Evolutionary conservation across 805 yeast species (phyloP).

Genomic region (Kuraishia molischiana): DNA sequence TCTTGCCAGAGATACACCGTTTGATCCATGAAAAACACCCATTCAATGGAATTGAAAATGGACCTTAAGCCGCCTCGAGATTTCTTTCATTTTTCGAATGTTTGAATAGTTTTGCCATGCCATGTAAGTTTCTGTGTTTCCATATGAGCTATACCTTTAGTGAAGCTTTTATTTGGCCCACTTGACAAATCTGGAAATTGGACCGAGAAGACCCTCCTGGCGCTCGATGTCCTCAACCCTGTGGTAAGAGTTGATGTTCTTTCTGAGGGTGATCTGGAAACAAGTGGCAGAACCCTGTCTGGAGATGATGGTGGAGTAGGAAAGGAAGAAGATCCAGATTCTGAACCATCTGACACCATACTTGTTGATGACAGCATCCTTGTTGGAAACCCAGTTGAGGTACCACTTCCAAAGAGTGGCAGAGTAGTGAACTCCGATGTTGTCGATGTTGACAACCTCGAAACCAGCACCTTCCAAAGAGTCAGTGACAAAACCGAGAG

Average conservation of each 20-base stretch:
- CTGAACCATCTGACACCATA: conserved; percentile 88
- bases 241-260: conserved; percentile 78
- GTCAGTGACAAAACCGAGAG: conserved; percentile 72
- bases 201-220: conserved; percentile 65
- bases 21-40: no score
- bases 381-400: conserved; percentile 85
- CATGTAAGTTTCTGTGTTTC: no score
- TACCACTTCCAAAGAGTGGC: conserved; percentile 93
- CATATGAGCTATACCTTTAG: no score
- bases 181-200: conserved; percentile 40
- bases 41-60: no score
- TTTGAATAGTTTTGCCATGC: no score
- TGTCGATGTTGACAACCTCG: conserved; percentile 75
- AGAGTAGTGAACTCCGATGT: conserved; percentile 88
- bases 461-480: conserved; percentile 77
- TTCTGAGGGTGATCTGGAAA: conserved; percentile 84
- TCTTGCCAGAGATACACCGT: no score
- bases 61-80: no score
- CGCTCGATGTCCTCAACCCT: conserved; percentile 72
- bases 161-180: conserved; percentile 39
- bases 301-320: conserved; percentile 71
- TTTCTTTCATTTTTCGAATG: no score
- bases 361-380: conserved; percentile 63
- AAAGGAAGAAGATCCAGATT: conserved; percentile 88
- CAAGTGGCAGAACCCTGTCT: conserved; percentile 94